These are phyloP conservation scores for Xylaria scruposa DNA, from an alignment of 495 filamentous ascomycete species.

Conservation along the genomic window DNA sequence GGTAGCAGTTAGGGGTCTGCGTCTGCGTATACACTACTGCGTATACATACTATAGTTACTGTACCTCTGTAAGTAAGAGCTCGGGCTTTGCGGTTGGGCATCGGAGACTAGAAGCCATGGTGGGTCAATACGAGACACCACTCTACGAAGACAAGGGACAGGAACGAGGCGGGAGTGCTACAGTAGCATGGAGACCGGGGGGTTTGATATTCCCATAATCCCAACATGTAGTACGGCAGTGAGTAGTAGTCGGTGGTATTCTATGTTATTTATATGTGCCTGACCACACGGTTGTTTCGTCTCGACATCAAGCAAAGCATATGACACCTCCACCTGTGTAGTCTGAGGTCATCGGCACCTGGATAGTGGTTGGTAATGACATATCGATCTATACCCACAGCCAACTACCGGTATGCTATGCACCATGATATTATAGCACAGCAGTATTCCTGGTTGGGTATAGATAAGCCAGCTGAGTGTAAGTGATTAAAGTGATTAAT, in stretches of 20 bases:
- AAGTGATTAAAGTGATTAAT: not conserved
- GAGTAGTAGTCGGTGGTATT: not conserved
- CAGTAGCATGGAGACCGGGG: conserved; percentile 21
- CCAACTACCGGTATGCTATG: not conserved
- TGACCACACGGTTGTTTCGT: not conserved
- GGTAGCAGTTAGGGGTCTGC: not conserved
- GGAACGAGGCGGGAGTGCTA: conserved; percentile 8
- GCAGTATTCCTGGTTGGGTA: not conserved
- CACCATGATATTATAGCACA: not conserved
- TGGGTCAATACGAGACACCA: conserved; percentile 20
- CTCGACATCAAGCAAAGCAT: not conserved
- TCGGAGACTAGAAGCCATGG: conserved; percentile 19
- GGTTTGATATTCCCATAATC: not conserved
- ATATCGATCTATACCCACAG: not conserved
- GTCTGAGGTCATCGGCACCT: not conserved
- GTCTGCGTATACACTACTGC: too few relatives aligned
- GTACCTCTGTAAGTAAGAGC: not conserved
- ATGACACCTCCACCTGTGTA: conserved; percentile 10
- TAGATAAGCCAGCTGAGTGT: conserved; percentile 4
- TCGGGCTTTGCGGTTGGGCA: conserved; percentile 9
- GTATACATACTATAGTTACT: too few relatives aligned
- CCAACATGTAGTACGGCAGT: not conserved
- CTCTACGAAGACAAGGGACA: conserved; percentile 3
- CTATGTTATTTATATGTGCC: conserved; percentile 1
- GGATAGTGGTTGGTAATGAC: not conserved